These are phyloP conservation scores for Arthrobotrys sphaeroides DNA, from an alignment of 2,329 filamentous ascomycete genomes.

Conservation along the genomic window DNA sequence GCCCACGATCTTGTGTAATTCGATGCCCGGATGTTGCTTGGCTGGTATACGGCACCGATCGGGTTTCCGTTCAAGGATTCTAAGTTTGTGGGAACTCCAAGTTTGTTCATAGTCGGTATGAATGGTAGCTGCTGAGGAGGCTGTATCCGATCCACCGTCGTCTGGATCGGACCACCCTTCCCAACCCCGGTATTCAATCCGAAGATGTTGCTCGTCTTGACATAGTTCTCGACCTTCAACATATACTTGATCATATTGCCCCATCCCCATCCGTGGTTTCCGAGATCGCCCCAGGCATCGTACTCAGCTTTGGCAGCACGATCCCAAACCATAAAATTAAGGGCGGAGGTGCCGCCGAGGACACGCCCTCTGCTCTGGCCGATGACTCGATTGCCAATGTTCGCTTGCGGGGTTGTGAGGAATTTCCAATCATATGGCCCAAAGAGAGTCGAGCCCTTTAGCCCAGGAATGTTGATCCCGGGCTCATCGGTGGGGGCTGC, in stretches of 20 bases:
- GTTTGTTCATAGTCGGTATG: conserved; percentile 44
- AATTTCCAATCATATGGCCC: conserved; percentile 59
- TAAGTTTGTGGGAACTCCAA: conserved; percentile 40
- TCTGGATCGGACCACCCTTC: conserved; percentile 45
- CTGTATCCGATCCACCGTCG: conserved; percentile 45
- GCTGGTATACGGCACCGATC: conserved; percentile 40
- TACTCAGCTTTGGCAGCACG: conserved; percentile 63
- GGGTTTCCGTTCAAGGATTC: conserved; percentile 50
- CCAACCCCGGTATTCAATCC: conserved; percentile 47
- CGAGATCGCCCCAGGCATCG: conserved; percentile 63
- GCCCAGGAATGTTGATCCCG: conserved; percentile 47
- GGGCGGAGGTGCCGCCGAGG: conserved; percentile 61
- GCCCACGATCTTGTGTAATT: conserved; percentile 52
- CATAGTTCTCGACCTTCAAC: conserved; percentile 51
- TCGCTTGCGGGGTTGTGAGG: conserved; percentile 62
- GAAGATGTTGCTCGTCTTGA: conserved; percentile 35
- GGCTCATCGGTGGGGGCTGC: conserved; percentile 34
- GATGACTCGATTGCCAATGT: conserved; percentile 61
- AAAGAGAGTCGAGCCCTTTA: conserved; percentile 50
- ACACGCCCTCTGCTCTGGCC: conserved; percentile 60
- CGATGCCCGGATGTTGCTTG: conserved; percentile 39
- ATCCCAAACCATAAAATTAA: conserved; percentile 65
- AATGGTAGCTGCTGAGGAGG: conserved; percentile 44
- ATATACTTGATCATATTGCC: conserved; percentile 57
- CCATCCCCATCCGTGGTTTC: conserved; percentile 65